Percentiles rank a stretch among this genome's conserved stretches.
phyloP scores from a whole-genome alignment of 768 basidiomycete species.

The Stropharia rugosoannulata region DNA sequence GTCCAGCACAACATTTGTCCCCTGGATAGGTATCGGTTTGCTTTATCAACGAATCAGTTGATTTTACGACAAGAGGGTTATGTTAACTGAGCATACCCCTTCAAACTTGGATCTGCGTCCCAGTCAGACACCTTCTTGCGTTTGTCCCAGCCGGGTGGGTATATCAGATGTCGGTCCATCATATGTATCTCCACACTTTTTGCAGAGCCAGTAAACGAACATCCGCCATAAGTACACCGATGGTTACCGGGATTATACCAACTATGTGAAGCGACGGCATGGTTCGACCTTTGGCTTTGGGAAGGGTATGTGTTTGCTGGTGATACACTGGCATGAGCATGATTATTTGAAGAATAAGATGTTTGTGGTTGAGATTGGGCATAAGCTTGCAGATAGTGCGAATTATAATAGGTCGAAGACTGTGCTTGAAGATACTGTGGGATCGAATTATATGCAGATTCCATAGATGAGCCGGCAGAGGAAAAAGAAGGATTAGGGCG shows the following conservation, averaged over 20 bases:
- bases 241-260: conserved; percentile 66
- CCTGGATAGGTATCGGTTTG: conserved; percentile 73
- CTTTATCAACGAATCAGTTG: conserved; percentile 31
- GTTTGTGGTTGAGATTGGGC: conserved; percentile 24
- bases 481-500: conserved; percentile 21
- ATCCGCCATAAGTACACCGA: conserved; percentile 63
- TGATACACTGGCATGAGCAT: neutral
- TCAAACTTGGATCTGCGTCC: conserved; percentile 83
- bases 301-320: neutral
- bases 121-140: conserved; percentile 57
- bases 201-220: conserved; percentile 65
- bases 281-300: neutral
- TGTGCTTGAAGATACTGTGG: neutral
- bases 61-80: neutral
- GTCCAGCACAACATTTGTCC: conserved; percentile 75
- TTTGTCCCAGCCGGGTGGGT: conserved; percentile 70
- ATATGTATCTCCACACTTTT: conserved; percentile 77
- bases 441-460: neutral
- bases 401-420: conserved; percentile 34
- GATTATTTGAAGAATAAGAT: neutral
- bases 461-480: neutral
- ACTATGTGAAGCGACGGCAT: conserved; percentile 16
- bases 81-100: conserved; percentile 49
- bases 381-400: conserved; percentile 60
- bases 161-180: conserved; percentile 91